A percentile compares a stretch with the other conserved stretches of the same genome.
phyloP scores from a whole-genome alignment of 805 yeast species.

The Grigorovia transvaalensis region DNA sequence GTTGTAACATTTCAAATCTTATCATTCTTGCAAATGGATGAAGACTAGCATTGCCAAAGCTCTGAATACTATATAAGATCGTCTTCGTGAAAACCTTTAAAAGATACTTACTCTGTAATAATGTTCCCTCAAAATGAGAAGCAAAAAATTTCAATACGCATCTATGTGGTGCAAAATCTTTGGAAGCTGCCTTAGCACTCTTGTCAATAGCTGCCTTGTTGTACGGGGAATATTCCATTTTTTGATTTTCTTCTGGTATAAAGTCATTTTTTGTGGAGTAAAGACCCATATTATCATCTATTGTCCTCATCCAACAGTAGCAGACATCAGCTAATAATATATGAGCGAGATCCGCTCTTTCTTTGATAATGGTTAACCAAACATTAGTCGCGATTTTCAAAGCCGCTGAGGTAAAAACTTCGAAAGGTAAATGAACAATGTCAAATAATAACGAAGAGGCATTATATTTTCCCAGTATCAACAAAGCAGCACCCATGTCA shows the following conservation, averaged over 20 bases:
- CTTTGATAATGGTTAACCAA: constrained; percentile 73
- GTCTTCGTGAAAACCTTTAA: constrained; percentile 59
- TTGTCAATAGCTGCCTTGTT: constrained; percentile 49
- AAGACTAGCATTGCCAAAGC: constrained; percentile 48
- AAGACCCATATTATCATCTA: constrained; percentile 51
- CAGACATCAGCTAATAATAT: constrained; percentile 61
- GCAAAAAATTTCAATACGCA: constrained; percentile 56
- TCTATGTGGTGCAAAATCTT: constrained; percentile 55
- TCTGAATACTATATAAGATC: constrained; percentile 43
- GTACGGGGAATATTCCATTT: constrained; percentile 87
- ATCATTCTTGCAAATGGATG: constrained; percentile 75
- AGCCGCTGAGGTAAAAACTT: constrained; percentile 45
- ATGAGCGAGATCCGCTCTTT: constrained; percentile 46
- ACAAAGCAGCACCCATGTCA: constrained; percentile 35
- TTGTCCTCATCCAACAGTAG: constrained; percentile 56
- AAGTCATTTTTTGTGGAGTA: constrained; percentile 49
- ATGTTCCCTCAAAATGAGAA: constrained; percentile 71
- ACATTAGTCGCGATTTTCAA: constrained; percentile 59
- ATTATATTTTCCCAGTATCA: constrained; percentile 29
- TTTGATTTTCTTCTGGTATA: constrained; percentile 46
- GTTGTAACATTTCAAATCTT: constrained; percentile 62
- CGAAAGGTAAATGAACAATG: constrained; percentile 63
- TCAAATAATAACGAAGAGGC: constrained; percentile 35
- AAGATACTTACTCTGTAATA: constrained; percentile 60
- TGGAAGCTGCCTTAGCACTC: constrained; percentile 38